Conservation (phyloP, 306 rosid genomes). For the Senna siamea region DNA sequence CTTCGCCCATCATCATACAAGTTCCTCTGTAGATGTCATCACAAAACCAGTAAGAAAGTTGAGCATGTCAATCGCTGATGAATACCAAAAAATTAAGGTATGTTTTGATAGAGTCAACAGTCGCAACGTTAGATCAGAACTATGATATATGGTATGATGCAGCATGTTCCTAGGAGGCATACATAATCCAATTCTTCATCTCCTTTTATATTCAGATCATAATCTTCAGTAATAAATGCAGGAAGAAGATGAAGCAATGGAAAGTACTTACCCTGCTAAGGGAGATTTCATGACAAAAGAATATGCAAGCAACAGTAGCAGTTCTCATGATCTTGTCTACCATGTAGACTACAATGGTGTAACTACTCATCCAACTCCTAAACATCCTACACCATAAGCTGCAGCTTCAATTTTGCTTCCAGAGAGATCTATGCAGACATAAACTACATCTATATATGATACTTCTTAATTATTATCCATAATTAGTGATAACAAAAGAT, state of each 20-base stretch:
- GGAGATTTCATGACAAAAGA: slow-evolving; percentile 47
- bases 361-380: slow-evolving; percentile 92
- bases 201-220: background rate
- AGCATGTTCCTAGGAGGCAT: too few species aligned
- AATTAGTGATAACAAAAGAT: too few species aligned
- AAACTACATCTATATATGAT: too few species aligned
- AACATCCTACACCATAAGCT: slow-evolving; percentile 71
- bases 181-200: too few species aligned
- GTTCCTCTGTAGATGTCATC: slow-evolving; percentile 39
- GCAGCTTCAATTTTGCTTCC: slow-evolving; percentile 35
- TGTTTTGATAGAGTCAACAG: too few species aligned
- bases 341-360: slow-evolving; percentile 89
- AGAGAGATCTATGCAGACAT: slow-evolving; percentile 43
- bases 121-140: too few species aligned
- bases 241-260: slow-evolving; percentile 32
- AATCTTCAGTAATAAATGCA: slow-evolving; percentile 40
- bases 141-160: too few species aligned
- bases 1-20: slow-evolving; percentile 43
- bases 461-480: too few species aligned
- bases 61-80: slow-evolving; percentile 37
- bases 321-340: slow-evolving; percentile 59
- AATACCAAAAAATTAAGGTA: slow-evolving; percentile 51
- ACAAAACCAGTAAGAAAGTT: slow-evolving; percentile 53
- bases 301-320: slow-evolving; percentile 40
- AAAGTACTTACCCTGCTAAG: slow-evolving; percentile 12